Base-by-base conservation (phyloP, 441 rosid genomes). In the Arabidopsis lyrata region DNA sequence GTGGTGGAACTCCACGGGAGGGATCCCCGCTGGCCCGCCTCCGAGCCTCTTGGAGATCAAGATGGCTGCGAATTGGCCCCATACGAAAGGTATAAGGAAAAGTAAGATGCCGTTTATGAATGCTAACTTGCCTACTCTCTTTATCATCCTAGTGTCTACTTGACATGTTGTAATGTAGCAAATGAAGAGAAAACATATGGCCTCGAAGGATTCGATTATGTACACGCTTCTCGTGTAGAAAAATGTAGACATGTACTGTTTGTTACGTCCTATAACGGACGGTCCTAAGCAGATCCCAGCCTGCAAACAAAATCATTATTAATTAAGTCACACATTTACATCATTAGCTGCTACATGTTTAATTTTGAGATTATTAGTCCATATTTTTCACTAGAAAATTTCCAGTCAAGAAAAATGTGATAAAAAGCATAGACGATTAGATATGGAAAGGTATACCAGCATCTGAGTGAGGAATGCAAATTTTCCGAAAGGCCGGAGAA, bases 251-350 rank as follows among this genome's bases (percentile, higher is more conserved):
- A 5, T 38, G 72, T 77, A 67, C 1, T 5, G 2, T 14, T 56
- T 66, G 56, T 31, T 60, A 9, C 69, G 76, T 48, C 86, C 84
- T 8, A 88, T 77, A 41, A 76, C 63, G 7, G 88, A 67, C 3
- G 89, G 87, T 47, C 92, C 86, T 54, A 86, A 5, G 31, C 66
- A 73, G n/a, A 87, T 77, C 36, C 86, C 89, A 20, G 85, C 82
- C 89, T 87, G 73, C 24, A 65, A 35, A 5, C 18, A 29, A 56
- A 39, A 13, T 8, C 59, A 18, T 41, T 41, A 2, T 14, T 18
- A 8, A 20, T 9, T 7, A 5, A 35, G n/a, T 65, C 29, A 15
- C 10, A 47, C 27, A 24, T 47, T 47, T 47, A 36, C 10, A 36
- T 7, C 12, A 36, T 36, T 9, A 36, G 41, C 11, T 36, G 9